A percentile compares a stretch with the other conserved stretches of the same genome.
These are phyloP conservation scores for Candolleomyces aberdarensis DNA, from an alignment of 768 basidiomycete genomes.

Conservation along the genomic window DNA sequence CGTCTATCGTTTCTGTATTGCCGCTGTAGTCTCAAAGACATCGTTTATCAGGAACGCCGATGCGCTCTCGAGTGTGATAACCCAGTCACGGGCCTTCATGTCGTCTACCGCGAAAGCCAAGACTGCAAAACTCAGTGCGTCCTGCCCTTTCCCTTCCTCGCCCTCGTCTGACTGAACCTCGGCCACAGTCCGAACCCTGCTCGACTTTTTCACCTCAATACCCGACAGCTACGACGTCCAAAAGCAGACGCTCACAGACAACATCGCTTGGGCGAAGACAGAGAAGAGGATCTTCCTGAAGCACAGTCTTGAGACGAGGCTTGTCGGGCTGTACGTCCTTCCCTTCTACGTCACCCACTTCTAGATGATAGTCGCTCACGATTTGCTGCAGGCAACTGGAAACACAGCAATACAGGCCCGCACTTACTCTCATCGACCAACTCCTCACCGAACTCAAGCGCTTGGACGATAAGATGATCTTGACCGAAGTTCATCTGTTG, in stretches of 20 bases:
- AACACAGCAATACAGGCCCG: constrained; percentile 69
- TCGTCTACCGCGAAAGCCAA: constrained; percentile 96
- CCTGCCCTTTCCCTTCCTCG: neutral
- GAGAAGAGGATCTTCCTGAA: constrained; percentile 96
- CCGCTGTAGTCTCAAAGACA: neutral
- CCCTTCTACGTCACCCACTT: neutral
- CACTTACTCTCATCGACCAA: constrained; percentile 76
- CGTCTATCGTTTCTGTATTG: constrained; percentile 19
- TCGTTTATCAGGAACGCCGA: constrained; percentile 62
- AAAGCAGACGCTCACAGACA: constrained; percentile 83
- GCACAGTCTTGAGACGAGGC: constrained; percentile 87
- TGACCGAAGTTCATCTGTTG: constrained; percentile 94
- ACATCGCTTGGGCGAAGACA: constrained; percentile 86
- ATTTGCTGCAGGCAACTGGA: constrained; percentile 59
- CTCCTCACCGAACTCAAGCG: constrained; percentile 91
- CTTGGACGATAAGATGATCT: constrained; percentile 95
- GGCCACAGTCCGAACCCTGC: constrained; percentile 79
- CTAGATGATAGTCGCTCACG: constrained; percentile 6
- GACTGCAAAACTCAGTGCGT: constrained; percentile 90
- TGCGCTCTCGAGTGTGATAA: constrained; percentile 84
- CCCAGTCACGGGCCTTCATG: constrained; percentile 81
- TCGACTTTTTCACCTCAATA: constrained; percentile 83
- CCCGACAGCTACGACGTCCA: constrained; percentile 73
- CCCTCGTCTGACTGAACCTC: neutral
- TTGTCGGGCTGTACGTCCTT: constrained; percentile 62